These are phyloP conservation scores for Arachnomyces sp. DNA, from an alignment of 2,329 filamentous ascomycete species.

Conservation along the genomic window DNA sequence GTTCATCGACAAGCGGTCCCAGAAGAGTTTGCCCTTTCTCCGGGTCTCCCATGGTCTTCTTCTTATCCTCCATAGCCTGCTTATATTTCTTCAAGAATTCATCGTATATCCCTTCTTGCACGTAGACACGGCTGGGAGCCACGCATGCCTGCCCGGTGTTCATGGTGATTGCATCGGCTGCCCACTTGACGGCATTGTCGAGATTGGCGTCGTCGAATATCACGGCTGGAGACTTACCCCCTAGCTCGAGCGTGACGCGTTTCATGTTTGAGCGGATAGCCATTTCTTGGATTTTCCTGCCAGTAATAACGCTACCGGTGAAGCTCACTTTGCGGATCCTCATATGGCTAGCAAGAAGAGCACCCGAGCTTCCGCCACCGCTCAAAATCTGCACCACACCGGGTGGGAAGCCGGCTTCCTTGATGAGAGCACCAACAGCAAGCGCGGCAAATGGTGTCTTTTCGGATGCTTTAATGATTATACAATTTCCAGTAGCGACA, in stretches of 20 bases:
- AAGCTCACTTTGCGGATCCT: constrained; percentile 26
- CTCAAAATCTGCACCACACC: constrained; percentile 38
- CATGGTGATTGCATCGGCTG: constrained; percentile 10
- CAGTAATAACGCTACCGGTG: constrained; percentile 23
- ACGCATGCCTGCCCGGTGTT: constrained; percentile 18
- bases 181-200: constrained; percentile 16
- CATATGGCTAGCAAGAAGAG: constrained; percentile 33
- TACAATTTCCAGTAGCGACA: constrained; percentile 39
- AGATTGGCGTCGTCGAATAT: constrained; percentile 30
- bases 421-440: constrained; percentile 29
- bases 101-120: constrained; percentile 14
- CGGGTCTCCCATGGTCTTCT: constrained; percentile 8
- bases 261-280: constrained; percentile 32
- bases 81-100: constrained; percentile 11
- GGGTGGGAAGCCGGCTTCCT: constrained; percentile 38
- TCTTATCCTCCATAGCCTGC: constrained; percentile 4
- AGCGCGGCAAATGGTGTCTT: constrained; percentile 35
- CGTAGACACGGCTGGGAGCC: constrained; percentile 16
- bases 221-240: constrained; percentile 28
- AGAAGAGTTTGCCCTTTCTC: constrained; percentile 2
- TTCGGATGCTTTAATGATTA: constrained; percentile 41
- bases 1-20: constrained; percentile 9
- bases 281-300: constrained; percentile 35
- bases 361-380: constrained; percentile 20
- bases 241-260: constrained; percentile 26